Conservation (phyloP, 495 filamentous ascomycete genomes). For the Annulohypoxylon bovei region DNA sequence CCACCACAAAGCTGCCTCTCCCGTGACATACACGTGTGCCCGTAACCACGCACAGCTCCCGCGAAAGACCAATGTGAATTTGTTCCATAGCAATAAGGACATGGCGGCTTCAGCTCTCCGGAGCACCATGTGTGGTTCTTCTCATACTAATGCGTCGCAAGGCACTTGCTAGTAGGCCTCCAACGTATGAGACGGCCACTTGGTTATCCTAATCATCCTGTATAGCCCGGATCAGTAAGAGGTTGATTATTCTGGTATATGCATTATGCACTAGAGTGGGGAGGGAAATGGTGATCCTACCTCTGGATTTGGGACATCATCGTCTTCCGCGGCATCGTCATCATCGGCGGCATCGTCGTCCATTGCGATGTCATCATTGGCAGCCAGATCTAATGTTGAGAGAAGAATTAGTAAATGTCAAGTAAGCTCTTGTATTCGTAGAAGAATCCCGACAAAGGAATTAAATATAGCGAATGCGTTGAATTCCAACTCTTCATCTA, state of each 20-base stretch:
- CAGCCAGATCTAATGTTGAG: conserved; percentile 17
- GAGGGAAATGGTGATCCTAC: conserved; percentile 19
- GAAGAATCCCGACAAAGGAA: neutral
- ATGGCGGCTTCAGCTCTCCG: conserved; percentile 4
- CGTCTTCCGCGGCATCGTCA: conserved; percentile 10
- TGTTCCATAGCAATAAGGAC: neutral
- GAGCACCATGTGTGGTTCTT: conserved; percentile 6
- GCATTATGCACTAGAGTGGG: neutral
- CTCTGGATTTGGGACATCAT: conserved; percentile 16
- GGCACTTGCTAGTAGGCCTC: conserved; percentile 37
- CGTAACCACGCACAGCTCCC: conserved; percentile 4
- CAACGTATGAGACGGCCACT: conserved; percentile 25
- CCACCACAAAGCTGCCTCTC: conserved; percentile 23
- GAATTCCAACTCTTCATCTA: neutral
- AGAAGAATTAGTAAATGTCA: conserved; percentile 8
- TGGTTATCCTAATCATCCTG: conserved; percentile 44
- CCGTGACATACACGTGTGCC: neutral
- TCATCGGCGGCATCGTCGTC: conserved; percentile 29
- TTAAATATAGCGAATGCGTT: neutral
- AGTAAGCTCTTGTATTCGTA: neutral
- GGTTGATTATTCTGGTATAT: neutral
- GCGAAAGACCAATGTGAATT: conserved; percentile 13
- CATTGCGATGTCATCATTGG: conserved; percentile 30
- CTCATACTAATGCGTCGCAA: conserved; percentile 34
- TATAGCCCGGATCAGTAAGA: conserved; percentile 44